Base-by-base conservation (phyloP, 2,329 filamentous ascomycete genomes). In the Calonectria crousiana region DNA sequence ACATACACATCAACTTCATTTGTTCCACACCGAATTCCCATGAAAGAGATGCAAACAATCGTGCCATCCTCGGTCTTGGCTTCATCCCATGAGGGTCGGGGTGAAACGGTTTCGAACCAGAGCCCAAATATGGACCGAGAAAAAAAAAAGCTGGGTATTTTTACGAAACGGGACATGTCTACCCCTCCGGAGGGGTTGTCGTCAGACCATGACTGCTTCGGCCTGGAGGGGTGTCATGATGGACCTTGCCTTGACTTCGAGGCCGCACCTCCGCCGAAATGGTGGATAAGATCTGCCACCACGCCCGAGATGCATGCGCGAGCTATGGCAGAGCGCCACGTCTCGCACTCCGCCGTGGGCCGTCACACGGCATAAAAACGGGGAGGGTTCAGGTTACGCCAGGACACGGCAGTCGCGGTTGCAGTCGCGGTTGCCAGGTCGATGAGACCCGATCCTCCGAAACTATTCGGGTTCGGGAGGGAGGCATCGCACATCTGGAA, bases 181-280 rank as follows among this genome's bases (percentile, higher is more conserved):
- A 9, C 32, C 44, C 44, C 6, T 47, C 20, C 16, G 9, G 13
- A 9, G 23, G 14, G 9, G 16, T 56, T 56, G 38, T 41, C 5
- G 49, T 28, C 65, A 32, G 38, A 56, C n/a, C 53, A 58, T 66
- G 64, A 34, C 32, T 38, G 34, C 34, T 26, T 62, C 14, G 32
- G 52, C 28, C 28, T 30, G 16, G 41, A 26, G 44, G 62, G 13
- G 58, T 67, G 69, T 67, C 69, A 72, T 72, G 62, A 72, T 32
- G 38, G 38, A 3, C 13, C 14, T 38, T 38, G 36, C 62, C 60
- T 51, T 38, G 51, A 23, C 38, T 38, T 16, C 30, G 41, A 58
- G 52, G 14, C 34, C 26, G 32, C 16, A 36, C 20, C 26, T n/a
- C 4, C 13, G 60, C 23, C n/a, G 56, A 41, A n/a, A 41, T 26